A percentile compares a stretch with the other conserved stretches of the same genome.
These are phyloP conservation scores for Lactifluus rugatus DNA, from an alignment of 768 basidiomycete species.

Conservation along the genomic window DNA sequence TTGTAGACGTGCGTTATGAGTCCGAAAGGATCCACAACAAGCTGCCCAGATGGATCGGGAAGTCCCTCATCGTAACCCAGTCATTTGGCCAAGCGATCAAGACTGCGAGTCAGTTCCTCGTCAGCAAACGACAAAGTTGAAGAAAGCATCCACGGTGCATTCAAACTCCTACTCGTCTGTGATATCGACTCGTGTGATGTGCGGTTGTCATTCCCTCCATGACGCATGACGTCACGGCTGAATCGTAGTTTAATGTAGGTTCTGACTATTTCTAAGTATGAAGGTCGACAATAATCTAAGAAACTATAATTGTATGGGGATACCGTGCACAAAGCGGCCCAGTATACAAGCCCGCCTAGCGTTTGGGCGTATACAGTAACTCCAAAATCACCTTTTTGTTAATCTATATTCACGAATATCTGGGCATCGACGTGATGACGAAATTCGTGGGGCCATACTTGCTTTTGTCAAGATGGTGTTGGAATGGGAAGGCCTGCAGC, in stretches of 20 bases:
- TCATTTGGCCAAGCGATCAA: constrained; percentile 18
- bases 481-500: constrained; percentile 16
- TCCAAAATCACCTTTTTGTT: not conserved
- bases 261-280: not conserved
- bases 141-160: not conserved
- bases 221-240: not conserved
- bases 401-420: not conserved
- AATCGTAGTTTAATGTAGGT: not conserved
- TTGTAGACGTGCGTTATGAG: constrained; percentile 78
- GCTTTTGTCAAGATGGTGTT: not conserved
- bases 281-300: too few relatives aligned
- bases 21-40: constrained; percentile 60
- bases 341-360: not conserved
- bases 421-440: not conserved
- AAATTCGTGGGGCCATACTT: not conserved
- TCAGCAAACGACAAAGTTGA: constrained; percentile 1
- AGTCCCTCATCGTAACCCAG: constrained; percentile 19
- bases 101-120: constrained; percentile 14
- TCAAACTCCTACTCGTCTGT: not conserved
- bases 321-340: not conserved
- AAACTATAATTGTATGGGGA: too few relatives aligned
- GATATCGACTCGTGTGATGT: not conserved
- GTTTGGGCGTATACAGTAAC: not conserved
- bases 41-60: constrained; percentile 86
- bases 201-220: not conserved